Evolutionary conservation across 441 rosid species (phyloP), one percentile per base, ranked within the genome.

Genomic region (Raphanus hybrid): DNA sequence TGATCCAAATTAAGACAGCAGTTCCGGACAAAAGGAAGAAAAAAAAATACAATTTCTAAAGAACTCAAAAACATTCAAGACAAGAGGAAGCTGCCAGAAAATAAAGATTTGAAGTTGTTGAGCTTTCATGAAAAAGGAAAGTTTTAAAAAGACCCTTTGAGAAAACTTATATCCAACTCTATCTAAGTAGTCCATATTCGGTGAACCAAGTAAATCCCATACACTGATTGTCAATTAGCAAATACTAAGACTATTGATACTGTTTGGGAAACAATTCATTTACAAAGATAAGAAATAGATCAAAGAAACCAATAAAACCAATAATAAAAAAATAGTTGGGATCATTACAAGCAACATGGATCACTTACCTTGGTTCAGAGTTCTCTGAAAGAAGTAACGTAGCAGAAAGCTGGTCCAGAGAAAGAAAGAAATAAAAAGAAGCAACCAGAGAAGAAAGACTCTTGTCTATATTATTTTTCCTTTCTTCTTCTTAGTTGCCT

Each of bases 71-170:
- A 48, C 61, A 65, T 43, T 43, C 43, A 66, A 59, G 73, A 72
- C 69, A 72, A 67, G 59, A 73, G 9, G 52, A 78, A 72, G 52
- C 74, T 58, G 63, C 68, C 77, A 77, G 73, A 52, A 41, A 73
- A 52, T 37, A 52, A 29, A 78, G 77, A 73, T 73, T 78, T 78
- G 14, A 61, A 73, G 81, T 78, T 50, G 81, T 73, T 78, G 74
- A 68, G 59, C 52, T 78, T 68, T 52, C 81, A 73, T 62, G 70
- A 54, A 61, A 78, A 73, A 16, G 60, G 37, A 61, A 73, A 68
- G 70, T 62, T 65, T 58, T 78, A 10, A 54, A 65, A 58, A 72
- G 11, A 8, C 26, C 64, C 18, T 48, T 73, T 68, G 23, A 68
- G 6, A 62, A 39, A 68, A 52, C 81, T 78, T 78, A 54, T 52